Conservation (phyloP, 306 rosid genomes). For the Cicer bijugum region DNA sequence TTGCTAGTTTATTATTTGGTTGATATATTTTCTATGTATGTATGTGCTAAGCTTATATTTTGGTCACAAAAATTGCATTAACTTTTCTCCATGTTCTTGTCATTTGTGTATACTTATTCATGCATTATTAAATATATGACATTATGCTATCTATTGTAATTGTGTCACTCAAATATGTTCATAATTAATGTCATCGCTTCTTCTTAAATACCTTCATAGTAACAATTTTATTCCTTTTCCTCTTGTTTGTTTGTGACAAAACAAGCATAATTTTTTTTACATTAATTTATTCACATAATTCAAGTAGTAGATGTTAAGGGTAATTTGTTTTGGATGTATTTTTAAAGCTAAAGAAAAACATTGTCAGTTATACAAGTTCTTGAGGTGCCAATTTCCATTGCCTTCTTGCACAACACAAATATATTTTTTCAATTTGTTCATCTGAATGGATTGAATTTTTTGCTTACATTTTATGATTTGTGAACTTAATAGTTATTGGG, state of each 20-base stretch:
- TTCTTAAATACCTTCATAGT: constrained; percentile 23
- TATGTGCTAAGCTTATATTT: constrained; percentile 19
- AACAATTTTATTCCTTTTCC: constrained; percentile 26
- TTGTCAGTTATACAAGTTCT: background rate
- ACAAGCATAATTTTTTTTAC: background rate
- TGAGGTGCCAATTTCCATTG: background rate
- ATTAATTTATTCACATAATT: background rate
- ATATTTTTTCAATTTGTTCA: background rate
- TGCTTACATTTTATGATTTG: constrained; percentile 29
- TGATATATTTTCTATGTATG: constrained; percentile 22
- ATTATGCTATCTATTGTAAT: constrained; percentile 2
- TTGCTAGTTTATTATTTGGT: constrained; percentile 6
- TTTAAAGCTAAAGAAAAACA: constrained; percentile 14
- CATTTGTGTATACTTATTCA: constrained; percentile 34
- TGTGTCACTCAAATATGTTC: constrained; percentile 28
- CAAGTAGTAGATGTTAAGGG: background rate
- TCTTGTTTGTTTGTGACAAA: constrained; percentile 3
- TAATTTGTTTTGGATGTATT: constrained; percentile 29
- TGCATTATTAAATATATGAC: constrained; percentile 19
- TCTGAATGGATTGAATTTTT: background rate
- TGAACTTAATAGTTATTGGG: constrained; percentile 7
- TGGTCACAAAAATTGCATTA: constrained; percentile 36
- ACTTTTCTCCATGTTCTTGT: background rate
- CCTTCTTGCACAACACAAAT: too few species aligned
- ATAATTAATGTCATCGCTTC: constrained; percentile 21